A percentile compares a stretch with the other conserved stretches of the same genome.
These are phyloP conservation scores for Plasmodium sp. DNA, from an alignment of 169 alveolate genomes.

Conservation along the genomic window DNA sequence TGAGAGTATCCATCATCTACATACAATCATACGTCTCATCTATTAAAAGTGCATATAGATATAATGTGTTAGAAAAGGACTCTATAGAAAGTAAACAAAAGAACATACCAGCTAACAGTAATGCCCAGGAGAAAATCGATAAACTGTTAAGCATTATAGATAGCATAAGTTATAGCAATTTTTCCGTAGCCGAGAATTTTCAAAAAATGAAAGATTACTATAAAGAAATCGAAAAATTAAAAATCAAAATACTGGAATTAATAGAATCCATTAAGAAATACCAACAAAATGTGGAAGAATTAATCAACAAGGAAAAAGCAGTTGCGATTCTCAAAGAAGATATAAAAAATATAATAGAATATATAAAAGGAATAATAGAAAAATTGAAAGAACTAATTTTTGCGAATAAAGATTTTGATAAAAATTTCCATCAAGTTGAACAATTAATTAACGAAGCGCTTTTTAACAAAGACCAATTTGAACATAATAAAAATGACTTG, in stretches of 20 bases:
- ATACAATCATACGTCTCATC: background rate
- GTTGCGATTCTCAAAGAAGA: background rate
- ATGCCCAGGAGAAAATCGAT: background rate
- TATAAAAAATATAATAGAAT: background rate
- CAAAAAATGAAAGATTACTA: background rate
- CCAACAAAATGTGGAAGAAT: background rate
- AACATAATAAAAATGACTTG: background rate
- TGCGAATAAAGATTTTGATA: background rate
- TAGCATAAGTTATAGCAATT: background rate
- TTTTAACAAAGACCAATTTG: background rate
- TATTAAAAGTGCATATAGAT: background rate
- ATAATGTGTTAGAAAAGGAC: background rate
- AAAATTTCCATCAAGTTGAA: background rate
- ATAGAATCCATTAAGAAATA: background rate
- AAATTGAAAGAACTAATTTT: background rate
- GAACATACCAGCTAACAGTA: background rate
- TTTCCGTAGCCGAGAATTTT: background rate
- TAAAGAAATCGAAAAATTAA: background rate
- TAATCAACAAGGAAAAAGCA: background rate
- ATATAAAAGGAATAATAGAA: background rate
- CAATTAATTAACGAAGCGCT: background rate
- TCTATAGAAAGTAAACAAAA: background rate
- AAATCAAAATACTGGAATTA: background rate
- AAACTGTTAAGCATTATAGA: background rate
- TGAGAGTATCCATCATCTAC: background rate